Conservation (phyloP, 257 asterid genomes). For the Nicotiana knightiana region DNA sequence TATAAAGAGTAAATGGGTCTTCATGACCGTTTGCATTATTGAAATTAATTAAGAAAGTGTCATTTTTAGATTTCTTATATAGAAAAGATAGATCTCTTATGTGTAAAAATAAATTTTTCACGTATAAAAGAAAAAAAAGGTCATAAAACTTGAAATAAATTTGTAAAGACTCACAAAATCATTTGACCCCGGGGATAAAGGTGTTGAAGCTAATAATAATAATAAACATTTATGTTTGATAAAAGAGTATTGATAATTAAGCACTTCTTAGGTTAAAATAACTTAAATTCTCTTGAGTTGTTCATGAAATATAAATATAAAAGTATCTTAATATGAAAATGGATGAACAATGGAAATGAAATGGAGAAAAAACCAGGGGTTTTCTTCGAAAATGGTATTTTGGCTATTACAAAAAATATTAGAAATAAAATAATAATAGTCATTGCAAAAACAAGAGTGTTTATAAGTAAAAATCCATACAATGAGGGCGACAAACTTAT, state of each 20-base stretch:
- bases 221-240: background rate
- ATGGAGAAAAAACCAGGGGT: background rate
- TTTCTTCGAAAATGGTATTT: background rate
- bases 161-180: no score
- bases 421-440: background rate
- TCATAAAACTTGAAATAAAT: no score
- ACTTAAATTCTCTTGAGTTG: background rate
- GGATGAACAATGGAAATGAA: background rate
- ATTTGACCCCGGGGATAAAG: no score
- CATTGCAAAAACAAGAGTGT: background rate
- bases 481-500: no score
- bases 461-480: background rate
- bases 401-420: background rate
- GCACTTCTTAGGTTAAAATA: background rate
- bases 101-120: no score
- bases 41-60: no score
- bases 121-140: no score
- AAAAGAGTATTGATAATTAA: background rate
- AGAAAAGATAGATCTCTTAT: no score
- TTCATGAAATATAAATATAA: background rate
- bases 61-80: no score
- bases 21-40: no score
- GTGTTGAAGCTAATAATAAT: no score
- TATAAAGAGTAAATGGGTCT: no score
- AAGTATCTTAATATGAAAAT: background rate